phyloP scores from a whole-genome alignment of 139 green algal species.

The Chlorella ohadii region DNA sequence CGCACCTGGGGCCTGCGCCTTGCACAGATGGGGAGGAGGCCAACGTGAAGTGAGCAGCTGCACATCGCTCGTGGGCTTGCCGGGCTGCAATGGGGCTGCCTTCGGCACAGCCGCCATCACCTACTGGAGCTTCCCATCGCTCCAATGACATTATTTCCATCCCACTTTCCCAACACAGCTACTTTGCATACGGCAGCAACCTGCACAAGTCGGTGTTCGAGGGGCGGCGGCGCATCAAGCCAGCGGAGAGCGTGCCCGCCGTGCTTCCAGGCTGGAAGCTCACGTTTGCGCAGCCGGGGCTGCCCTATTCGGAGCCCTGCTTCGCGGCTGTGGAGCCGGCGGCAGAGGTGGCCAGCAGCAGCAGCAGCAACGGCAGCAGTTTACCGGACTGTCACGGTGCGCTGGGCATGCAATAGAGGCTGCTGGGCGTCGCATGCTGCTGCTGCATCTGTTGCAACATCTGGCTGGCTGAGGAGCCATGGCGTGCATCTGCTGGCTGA shows the following conservation, averaged over 20 bases:
- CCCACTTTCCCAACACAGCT: neutral
- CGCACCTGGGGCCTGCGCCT: conserved; percentile 10
- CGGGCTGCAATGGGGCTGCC: no score
- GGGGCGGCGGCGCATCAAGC: conserved; percentile 34
- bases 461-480: no score
- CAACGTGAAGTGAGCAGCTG: neutral
- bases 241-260: conserved; percentile 22
- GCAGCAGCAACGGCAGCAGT: neutral
- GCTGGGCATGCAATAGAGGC: conserved; percentile 34
- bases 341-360: neutral
- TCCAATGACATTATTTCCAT: no score
- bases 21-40: neutral
- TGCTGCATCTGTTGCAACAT: no score
- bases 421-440: no score
- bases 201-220: conserved; percentile 23
- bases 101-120: no score
- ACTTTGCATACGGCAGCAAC: conserved; percentile 18
- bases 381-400: neutral
- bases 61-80: no score
- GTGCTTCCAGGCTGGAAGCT: conserved; percentile 30
- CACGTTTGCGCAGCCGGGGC: conserved; percentile 17
- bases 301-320: conserved; percentile 35
- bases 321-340: conserved; percentile 33
- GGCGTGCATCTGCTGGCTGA: no score
- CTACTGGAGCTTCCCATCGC: no score